Base-by-base conservation (phyloP, 2,329 filamentous ascomycete genomes). In the Trichocomaceae sp. region DNA sequence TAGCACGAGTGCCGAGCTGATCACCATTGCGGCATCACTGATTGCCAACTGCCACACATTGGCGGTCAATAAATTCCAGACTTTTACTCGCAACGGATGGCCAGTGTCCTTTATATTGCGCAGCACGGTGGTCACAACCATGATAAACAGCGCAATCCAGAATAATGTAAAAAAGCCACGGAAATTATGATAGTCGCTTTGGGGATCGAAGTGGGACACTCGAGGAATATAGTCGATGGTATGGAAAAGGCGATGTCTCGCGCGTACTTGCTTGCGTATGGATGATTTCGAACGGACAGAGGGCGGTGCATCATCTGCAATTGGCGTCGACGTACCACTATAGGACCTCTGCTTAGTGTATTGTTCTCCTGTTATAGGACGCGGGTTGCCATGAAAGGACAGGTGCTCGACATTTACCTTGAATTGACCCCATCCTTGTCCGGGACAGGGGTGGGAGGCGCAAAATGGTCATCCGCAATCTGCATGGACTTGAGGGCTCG, bases 131-230 rank as follows among this genome's bases (percentile, higher is more conserved):
- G 92, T 97, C 59, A 96, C 86, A 64, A 91, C 90, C 91, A 99
- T 96, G 71, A 99, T 95, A 62, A 88, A 89, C 57, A 99, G 79
- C 9, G 90, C 90, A 61, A 99, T 92, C 93, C 93, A 99, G 75
- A 99, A 99, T 37, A 99, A 82, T 52, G 93, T 89, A 75, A 96
- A 99, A 80, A 99, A 99, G 67, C 93, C 93, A 64, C 90, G 84
- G 70, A 99, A 99, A 72, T 99, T 90, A 65, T 85, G 85, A 70
- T 97, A 91, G 65, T 96, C 90, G 71, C 88, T 95, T 49, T 83
- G 81, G 0, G 91, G 90, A 67, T 99, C 93, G 69, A 99, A 96
- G 74, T 99, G 92, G 17, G 92, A 97, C 20, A 97, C 86, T 55
- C 93, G 87, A 57, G 87, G 86, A 41, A 88, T 83, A 74, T 92